A percentile compares a stretch with the other conserved stretches of the same genome.
phyloP scores from a whole-genome alignment of 371 early-diverging fungal species.

The Mucor velutinosus region DNA sequence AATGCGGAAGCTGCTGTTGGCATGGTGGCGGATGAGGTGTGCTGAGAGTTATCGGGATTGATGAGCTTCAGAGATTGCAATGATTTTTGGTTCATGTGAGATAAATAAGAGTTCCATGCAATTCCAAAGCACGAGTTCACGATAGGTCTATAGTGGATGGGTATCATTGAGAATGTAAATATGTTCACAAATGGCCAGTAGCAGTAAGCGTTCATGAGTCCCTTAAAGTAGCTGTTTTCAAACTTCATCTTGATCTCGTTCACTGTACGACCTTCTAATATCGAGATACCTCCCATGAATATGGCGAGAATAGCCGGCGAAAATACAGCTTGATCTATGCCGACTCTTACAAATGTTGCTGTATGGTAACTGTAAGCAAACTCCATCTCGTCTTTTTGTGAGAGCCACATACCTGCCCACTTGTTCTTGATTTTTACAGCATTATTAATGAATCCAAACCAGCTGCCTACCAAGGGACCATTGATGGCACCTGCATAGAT shows the following conservation, averaged over 20 bases:
- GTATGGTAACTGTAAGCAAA: not conserved
- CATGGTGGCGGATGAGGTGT: not conserved
- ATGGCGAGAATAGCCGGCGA: constrained; percentile 69
- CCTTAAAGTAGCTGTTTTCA: constrained; percentile 34
- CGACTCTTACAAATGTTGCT: constrained; percentile 46
- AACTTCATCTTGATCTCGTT: constrained; percentile 60
- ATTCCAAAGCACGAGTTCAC: constrained; percentile 67
- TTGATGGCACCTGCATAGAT: constrained; percentile 28
- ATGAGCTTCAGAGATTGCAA: not conserved
- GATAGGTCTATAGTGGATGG: constrained; percentile 68
- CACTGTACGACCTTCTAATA: constrained; percentile 59
- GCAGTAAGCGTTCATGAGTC: constrained; percentile 66
- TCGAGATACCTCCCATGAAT: constrained; percentile 62
- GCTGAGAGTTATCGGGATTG: not conserved
- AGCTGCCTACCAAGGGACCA: constrained; percentile 35
- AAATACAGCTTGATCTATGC: constrained; percentile 65
- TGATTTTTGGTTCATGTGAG: constrained; percentile 54
- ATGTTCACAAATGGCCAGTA: constrained; percentile 80
- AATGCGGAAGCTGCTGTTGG: not conserved
- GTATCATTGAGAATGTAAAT: constrained; percentile 73
- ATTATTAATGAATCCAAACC: constrained; percentile 30
- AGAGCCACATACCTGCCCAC: constrained; percentile 15
- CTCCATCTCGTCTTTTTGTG: not conserved
- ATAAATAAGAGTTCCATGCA: constrained; percentile 76
- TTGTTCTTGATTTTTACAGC: constrained; percentile 24